Base-by-base conservation (phyloP, 352 stramenopile species). In the Aphanomyces cochlioides region DNA sequence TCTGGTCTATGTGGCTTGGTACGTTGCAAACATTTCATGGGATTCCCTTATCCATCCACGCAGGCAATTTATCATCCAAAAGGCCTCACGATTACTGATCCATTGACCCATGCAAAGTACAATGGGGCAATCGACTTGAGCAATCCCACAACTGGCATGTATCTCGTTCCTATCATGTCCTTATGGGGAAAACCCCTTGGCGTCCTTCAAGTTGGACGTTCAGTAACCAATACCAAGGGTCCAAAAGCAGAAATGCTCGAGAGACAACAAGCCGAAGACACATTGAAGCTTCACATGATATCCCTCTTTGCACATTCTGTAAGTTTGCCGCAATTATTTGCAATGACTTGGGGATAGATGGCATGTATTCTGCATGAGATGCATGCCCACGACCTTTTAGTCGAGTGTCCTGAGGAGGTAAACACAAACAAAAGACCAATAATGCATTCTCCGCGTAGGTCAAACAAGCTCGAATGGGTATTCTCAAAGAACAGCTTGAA, bases 81-180 rank as follows among this genome's bases (percentile, higher is more conserved):
- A 0, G 75, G 75, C 1, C 39, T 75, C 10, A 81, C 85, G 3
- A 50, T 86, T 3, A 41, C 77, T 0, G 77, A 90, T 37, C 82
- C 83, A 3, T 73, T 77, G 7, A 77, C 78, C 0, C 75, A 90
- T 58, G 72, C 82, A 21, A 77, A 68, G 3, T 92, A 86, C 72
- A 92, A 92, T 43, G 83, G 90, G 57, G 90, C 81, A 0, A 81
- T 89, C 3, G 85, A 92, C 57, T 77, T 90, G 34, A 73, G 75
- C 21, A 82, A 83, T 2, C 82, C 82, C 0, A 79, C 80, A 34
- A 72, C 79, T 47, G 85, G 83, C 0, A 57, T 91, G 56, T 90
- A 90, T 53, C 69, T 93, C 7, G 75, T 73, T 1, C 75, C 81
- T 4, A 91, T 90, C 64, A 59, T 74, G 6, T 88, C 83, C 13